Evolutionary conservation across 1,139 yeast species (phyloP).

Genomic region (Geotrichum reessii): DNA sequence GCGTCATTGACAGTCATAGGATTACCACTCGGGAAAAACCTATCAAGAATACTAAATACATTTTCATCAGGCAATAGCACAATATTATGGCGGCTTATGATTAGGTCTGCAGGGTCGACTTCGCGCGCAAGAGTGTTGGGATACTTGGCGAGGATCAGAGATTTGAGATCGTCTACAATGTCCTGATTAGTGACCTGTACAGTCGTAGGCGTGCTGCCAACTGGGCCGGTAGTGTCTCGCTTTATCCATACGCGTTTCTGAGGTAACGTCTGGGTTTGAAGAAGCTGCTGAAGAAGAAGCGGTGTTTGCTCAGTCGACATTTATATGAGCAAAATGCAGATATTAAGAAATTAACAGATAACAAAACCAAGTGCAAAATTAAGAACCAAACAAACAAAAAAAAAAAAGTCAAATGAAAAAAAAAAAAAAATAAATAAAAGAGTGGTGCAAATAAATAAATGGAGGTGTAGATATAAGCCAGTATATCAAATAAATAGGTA

Average conservation of each 20-base stretch:
- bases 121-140: slow-evolving; percentile 61
- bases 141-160: slow-evolving; percentile 52
- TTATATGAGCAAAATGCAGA: neutral
- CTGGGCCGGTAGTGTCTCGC: slow-evolving; percentile 41
- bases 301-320: neutral
- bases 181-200: slow-evolving; percentile 49
- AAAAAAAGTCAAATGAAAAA: neutral
- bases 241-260: slow-evolving; percentile 58
- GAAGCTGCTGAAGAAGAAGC: neutral
- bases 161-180: slow-evolving; percentile 63
- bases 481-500: neutral
- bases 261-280: neutral
- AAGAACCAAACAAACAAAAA: neutral
- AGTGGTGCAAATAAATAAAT: neutral
- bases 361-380: neutral
- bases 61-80: neutral
- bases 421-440: too few relatives aligned
- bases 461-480: neutral
- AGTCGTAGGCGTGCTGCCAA: slow-evolving; percentile 49
- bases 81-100: too few relatives aligned
- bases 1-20: slow-evolving; percentile 62
- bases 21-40: slow-evolving; percentile 53
- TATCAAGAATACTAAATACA: slow-evolving; percentile 10
- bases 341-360: neutral
- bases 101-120: slow-evolving; percentile 74